phyloP scores from a whole-genome alignment of 495 filamentous ascomycete genomes.

The Penicilliopsis zonata region DNA sequence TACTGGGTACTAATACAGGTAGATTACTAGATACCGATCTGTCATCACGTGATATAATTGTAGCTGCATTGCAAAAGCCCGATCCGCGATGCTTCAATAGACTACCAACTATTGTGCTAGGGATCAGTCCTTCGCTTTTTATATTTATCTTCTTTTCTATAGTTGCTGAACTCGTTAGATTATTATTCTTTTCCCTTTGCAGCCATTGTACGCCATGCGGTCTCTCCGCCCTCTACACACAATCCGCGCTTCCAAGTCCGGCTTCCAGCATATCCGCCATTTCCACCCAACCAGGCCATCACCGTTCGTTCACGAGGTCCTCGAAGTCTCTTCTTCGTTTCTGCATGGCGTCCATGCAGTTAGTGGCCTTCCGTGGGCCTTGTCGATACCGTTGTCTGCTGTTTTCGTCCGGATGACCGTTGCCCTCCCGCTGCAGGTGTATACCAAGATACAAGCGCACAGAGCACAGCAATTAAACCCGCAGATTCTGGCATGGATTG shows the following conservation, averaged over 20 bases:
- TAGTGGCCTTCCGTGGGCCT: conserved; percentile 55
- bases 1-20: too few species aligned
- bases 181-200: too few species aligned
- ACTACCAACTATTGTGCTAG: too few species aligned
- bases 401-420: conserved; percentile 45
- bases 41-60: too few species aligned
- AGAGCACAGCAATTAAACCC: conserved; percentile 36
- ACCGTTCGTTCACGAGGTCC: conserved; percentile 30
- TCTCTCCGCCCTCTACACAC: conserved; percentile 6
- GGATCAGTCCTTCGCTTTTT: too few species aligned
- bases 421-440: conserved; percentile 48
- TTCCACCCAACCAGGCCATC: conserved; percentile 34
- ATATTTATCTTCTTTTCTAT: too few species aligned
- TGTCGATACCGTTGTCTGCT: conserved; percentile 59
- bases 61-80: too few species aligned
- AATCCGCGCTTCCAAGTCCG: conserved; percentile 2
- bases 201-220: conserved; percentile 9
- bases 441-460: conserved; percentile 25
- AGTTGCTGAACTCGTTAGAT: too few species aligned
- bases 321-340: conserved; percentile 40
- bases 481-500: conserved; percentile 37
- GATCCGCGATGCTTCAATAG: too few species aligned
- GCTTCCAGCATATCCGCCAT: conserved; percentile 19
- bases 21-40: too few species aligned
- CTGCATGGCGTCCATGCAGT: conserved; percentile 49